These are phyloP conservation scores for Harrya chromipes DNA, from an alignment of 768 basidiomycete genomes.

Conservation along the genomic window DNA sequence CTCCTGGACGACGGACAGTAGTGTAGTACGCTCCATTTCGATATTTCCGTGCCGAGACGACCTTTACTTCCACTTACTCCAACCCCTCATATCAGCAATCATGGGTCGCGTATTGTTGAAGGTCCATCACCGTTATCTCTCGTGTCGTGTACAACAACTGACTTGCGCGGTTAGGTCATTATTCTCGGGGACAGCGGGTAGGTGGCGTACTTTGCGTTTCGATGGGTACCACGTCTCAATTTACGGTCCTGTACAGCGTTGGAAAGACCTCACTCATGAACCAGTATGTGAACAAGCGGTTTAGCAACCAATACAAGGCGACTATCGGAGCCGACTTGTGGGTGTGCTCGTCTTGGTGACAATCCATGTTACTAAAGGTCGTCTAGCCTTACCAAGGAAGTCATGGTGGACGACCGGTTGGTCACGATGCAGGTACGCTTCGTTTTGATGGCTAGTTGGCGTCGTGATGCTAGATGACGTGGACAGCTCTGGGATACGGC, in stretches of 20 bases:
- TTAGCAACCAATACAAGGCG: conserved; percentile 99
- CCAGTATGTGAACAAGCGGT: conserved; percentile 99
- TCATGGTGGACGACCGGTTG: conserved; percentile 96
- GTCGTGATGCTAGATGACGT: conserved; percentile 1
- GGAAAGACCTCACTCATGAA: conserved; percentile 99
- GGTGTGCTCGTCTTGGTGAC: conserved; percentile 32
- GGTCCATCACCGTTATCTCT: conserved; percentile 39
- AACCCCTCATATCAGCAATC: conserved; percentile 3
- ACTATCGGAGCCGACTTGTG: conserved; percentile 98
- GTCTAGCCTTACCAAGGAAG: conserved; percentile 89
- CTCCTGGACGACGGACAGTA: too few species aligned
- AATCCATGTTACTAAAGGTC: conserved; percentile 6
- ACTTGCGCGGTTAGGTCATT: conserved; percentile 67
- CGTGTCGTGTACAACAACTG: conserved; percentile 5
- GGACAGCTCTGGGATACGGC: conserved; percentile 99
- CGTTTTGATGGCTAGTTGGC: not conserved
- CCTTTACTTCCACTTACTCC: conserved; percentile 3
- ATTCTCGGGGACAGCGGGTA: conserved; percentile 98
- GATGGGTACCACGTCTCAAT: conserved; percentile 8
- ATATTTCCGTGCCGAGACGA: conserved; percentile 8
- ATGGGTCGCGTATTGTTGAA: conserved; percentile 90
- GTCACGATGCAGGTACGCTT: conserved; percentile 94
- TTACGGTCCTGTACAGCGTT: conserved; percentile 52
- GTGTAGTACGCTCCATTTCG: conserved; percentile 6
- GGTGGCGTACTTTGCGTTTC: conserved; percentile 29